Conservation (phyloP, 305 asterid species). For the Fraxinus dipetala region DNA sequence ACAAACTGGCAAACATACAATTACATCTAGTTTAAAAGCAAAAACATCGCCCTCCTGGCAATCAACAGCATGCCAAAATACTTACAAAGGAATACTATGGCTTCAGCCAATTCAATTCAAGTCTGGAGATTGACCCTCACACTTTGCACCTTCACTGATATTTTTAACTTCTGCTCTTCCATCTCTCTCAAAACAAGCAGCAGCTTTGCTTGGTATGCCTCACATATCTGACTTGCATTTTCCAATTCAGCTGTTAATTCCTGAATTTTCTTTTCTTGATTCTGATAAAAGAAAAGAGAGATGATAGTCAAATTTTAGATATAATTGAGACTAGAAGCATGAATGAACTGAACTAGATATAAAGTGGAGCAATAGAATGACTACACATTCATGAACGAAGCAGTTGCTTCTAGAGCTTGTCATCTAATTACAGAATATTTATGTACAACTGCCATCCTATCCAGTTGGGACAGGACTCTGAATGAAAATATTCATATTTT, state of each 20-base stretch:
- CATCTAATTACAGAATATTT: neutral
- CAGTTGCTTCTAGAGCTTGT: neutral
- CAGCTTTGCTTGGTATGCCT: constrained; percentile 70
- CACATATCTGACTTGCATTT: constrained; percentile 64
- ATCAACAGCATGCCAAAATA: neutral
- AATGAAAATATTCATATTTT: neutral
- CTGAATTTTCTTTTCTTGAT: constrained; percentile 37
- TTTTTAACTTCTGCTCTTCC: constrained; percentile 73
- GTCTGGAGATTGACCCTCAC: neutral
- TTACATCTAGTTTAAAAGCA: neutral
- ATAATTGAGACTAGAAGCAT: neutral
- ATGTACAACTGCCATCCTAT: neutral
- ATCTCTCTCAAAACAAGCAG: constrained; percentile 73
- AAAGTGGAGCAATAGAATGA: neutral
- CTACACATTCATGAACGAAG: neutral
- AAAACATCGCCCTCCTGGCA: neutral
- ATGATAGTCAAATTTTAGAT: neutral
- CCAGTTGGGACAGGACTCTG: neutral
- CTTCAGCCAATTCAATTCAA: neutral
- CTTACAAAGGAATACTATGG: neutral
- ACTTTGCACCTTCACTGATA: constrained; percentile 64
- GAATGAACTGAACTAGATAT: neutral
- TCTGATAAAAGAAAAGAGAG: neutral
- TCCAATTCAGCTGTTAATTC: constrained; percentile 61
- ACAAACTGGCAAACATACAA: neutral